Evolutionary conservation across 768 basidiomycete species (phyloP).

Genomic region (Suillus occidentalis): DNA sequence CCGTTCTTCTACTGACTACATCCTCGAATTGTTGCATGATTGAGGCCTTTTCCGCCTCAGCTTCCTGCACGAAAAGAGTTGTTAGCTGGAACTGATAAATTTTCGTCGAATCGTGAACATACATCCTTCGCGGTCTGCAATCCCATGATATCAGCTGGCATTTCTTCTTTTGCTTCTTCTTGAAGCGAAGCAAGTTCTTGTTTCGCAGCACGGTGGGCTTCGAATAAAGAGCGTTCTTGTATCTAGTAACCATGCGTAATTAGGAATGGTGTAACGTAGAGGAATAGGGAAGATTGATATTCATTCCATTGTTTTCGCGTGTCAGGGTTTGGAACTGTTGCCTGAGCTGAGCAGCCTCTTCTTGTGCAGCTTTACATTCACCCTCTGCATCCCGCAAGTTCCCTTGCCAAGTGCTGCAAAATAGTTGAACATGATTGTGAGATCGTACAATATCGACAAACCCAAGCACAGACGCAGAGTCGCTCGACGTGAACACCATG

Average conservation of each 20-base stretch:
- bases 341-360: conserved; percentile 29
- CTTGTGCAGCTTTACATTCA: conserved; percentile 33
- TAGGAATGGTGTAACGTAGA: not conserved
- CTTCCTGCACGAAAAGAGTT: conserved; percentile 42
- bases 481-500: conserved; percentile 53
- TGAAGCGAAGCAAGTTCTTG: conserved; percentile 42
- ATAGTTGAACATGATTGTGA: not conserved
- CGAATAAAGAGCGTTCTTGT: conserved; percentile 22
- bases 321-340: conserved; percentile 30
- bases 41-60: conserved; percentile 49
- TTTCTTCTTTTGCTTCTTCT: conserved; percentile 65
- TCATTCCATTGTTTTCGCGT: conserved; percentile 31
- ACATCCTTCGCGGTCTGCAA: conserved; percentile 58
- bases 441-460: conserved; percentile 26
- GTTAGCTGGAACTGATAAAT: conserved; percentile 5
- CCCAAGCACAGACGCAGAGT: conserved; percentile 49
- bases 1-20: conserved; percentile 43
- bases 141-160: conserved; percentile 61
- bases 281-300: conserved; percentile 28
- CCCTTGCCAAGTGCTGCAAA: conserved; percentile 45
- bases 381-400: conserved; percentile 39
- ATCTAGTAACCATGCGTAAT: conserved; percentile 12
- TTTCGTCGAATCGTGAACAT: conserved; percentile 23
- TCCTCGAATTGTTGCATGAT: conserved; percentile 50
- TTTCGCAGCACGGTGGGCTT: conserved; percentile 35